These are phyloP conservation scores for Neocallimastix lanati DNA, from an alignment of 192 early-diverging fungal species.

Conservation along the genomic window DNA sequence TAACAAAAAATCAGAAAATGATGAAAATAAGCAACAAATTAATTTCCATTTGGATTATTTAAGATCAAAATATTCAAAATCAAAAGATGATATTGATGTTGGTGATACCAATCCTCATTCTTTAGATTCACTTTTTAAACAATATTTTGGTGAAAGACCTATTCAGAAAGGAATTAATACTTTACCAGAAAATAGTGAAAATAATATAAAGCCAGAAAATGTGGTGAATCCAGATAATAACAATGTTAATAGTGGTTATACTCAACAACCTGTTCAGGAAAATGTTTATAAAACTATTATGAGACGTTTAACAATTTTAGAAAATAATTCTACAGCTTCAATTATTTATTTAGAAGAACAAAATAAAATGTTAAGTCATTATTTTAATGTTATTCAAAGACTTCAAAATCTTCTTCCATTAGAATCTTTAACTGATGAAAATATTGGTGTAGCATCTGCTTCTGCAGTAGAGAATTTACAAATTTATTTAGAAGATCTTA, in stretches of 20 bases:
- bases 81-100: not conserved
- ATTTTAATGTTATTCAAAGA: not conserved
- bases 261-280: conserved; percentile 25
- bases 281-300: conserved; percentile 82
- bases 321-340: conserved; percentile 58
- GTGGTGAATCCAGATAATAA: not conserved
- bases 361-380: conserved; percentile 17
- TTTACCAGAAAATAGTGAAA: not conserved
- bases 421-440: not conserved
- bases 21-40: not conserved
- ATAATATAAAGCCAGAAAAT: not conserved
- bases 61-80: not conserved
- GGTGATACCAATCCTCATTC: not conserved
- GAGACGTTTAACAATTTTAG: conserved; percentile 58
- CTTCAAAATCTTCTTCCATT: not conserved
- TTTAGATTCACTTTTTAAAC: not conserved
- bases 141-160: not conserved
- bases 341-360: conserved; percentile 62
- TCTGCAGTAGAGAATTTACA: not conserved
- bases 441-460: not conserved
- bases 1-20: not conserved
- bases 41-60: not conserved
- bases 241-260: not conserved
- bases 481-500: not conserved
- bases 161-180: not conserved